phyloP scores from a whole-genome alignment of 805 yeast species.

The Saccharomycopsis schoenii region DNA sequence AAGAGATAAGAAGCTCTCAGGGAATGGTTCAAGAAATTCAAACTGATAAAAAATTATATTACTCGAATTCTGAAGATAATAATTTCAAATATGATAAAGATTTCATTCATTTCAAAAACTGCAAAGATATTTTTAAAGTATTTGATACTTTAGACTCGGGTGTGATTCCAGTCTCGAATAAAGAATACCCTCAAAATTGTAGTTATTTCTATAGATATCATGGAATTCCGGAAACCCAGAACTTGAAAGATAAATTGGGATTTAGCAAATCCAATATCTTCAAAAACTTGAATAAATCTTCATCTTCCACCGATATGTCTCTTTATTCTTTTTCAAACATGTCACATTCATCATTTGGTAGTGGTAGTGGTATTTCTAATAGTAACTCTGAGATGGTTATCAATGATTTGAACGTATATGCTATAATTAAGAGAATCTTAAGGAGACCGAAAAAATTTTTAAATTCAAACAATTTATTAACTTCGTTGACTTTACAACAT shows the following conservation, averaged over 20 bases:
- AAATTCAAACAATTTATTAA: slow-evolving; percentile 3
- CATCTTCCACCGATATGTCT: slow-evolving; percentile 2
- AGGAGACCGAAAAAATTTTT: slow-evolving; percentile 9
- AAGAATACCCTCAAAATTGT: slow-evolving; percentile 10
- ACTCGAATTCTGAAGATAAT: background rate
- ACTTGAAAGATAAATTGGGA: slow-evolving; percentile 4
- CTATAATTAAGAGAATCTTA: slow-evolving; percentile 9
- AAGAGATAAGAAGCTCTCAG: background rate
- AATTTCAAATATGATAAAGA: slow-evolving; percentile 6
- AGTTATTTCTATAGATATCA: slow-evolving; percentile 13
- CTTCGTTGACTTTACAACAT: slow-evolving; percentile 15
- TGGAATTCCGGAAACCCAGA: slow-evolving; percentile 9
- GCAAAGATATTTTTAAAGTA: slow-evolving; percentile 3
- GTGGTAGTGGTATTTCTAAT: background rate
- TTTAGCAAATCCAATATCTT: slow-evolving; percentile 8
- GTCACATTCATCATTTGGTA: background rate
- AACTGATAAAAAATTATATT: slow-evolving; percentile 6
- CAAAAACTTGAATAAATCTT: background rate
- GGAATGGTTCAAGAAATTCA: slow-evolving; percentile 1
- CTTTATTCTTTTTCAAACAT: background rate
- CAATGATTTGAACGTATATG: slow-evolving; percentile 10
- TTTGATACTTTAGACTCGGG: slow-evolving; percentile 16
- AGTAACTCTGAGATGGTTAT: background rate
- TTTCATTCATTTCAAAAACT: slow-evolving; percentile 6
- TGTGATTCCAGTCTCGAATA: slow-evolving; percentile 12